Evolutionary conservation across 768 basidiomycete species (phyloP).

Genomic region (Artomyces pyxidatus): DNA sequence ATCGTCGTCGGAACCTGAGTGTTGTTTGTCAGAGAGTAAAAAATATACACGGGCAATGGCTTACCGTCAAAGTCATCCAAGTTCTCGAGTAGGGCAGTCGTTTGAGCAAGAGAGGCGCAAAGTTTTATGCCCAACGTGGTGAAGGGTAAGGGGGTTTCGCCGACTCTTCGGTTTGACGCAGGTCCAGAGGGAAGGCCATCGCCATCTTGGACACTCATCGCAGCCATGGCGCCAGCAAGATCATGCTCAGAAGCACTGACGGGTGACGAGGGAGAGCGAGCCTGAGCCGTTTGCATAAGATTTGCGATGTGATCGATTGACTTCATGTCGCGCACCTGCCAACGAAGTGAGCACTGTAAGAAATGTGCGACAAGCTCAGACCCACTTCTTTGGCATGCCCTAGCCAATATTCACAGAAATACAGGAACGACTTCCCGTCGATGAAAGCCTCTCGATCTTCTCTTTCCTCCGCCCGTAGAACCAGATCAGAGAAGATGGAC

Average conservation of each 20-base stretch:
- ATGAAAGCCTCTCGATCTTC: conserved; percentile 33
- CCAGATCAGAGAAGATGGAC: conserved; percentile 34
- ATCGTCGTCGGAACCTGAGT: conserved; percentile 4
- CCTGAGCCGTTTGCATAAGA: background rate
- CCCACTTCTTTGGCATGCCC: conserved; percentile 56
- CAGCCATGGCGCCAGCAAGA: conserved; percentile 4
- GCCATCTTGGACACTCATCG: conserved; percentile 4
- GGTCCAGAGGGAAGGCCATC: background rate
- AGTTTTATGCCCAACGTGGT: conserved; percentile 8
- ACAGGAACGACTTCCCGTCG: conserved; percentile 43
- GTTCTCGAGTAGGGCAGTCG: conserved; percentile 3
- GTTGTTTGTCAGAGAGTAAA: background rate
- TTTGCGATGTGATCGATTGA: conserved; percentile 1
- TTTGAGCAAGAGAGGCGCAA: conserved; percentile 12
- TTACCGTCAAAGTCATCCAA: conserved; percentile 7
- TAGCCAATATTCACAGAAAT: conserved; percentile 69
- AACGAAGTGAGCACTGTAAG: background rate
- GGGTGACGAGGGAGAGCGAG: too few relatives aligned
- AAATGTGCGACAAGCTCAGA: conserved; percentile 3
- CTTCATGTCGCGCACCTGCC: conserved; percentile 39
- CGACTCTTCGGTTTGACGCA: background rate
- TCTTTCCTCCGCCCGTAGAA: conserved; percentile 32
- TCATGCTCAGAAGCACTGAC: conserved; percentile 2
- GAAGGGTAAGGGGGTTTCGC: background rate
- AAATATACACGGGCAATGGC: background rate